phyloP scores from a whole-genome alignment of 495 filamentous ascomycete genomes.

The Xylaria bambusicola region DNA sequence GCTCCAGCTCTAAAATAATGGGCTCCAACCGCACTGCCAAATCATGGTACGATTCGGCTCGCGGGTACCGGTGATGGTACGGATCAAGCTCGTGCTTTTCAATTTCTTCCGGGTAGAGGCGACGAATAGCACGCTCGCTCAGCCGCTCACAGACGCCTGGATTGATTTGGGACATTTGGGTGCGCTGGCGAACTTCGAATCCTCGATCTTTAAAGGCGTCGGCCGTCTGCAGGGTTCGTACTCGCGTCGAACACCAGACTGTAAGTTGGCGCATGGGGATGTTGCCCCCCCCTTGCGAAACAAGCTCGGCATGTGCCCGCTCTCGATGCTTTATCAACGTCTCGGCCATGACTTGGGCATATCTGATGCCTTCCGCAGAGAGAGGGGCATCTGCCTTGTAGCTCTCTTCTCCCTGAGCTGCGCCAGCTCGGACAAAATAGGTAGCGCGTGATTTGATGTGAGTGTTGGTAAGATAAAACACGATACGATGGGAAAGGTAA shows the following conservation, averaged over 20 bases:
- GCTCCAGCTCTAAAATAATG: slow-evolving; percentile 95
- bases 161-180: slow-evolving; percentile 95
- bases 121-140: slow-evolving; percentile 73
- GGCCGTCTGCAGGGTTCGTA: slow-evolving; percentile 88
- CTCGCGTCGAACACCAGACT: slow-evolving; percentile 92
- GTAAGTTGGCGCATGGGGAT: slow-evolving; percentile 76
- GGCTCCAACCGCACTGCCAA: slow-evolving; percentile 97
- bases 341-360: slow-evolving; percentile 85
- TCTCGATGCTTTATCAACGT: slow-evolving; percentile 79
- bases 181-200: slow-evolving; percentile 83
- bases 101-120: slow-evolving; percentile 85
- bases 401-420: slow-evolving; percentile 71
- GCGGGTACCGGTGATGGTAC: slow-evolving; percentile 94
- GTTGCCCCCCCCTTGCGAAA: slow-evolving; percentile 65
- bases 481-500: slow-evolving; percentile 92
- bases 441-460: slow-evolving; percentile 93
- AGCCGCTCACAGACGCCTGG: slow-evolving; percentile 94
- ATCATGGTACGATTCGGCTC: slow-evolving; percentile 98
- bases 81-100: slow-evolving; percentile 91
- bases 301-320: slow-evolving; percentile 68
- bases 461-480: slow-evolving; percentile 96
- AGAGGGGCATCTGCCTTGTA: slow-evolving; percentile 89
- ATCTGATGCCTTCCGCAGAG: slow-evolving; percentile 78
- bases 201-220: slow-evolving; percentile 74
- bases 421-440: slow-evolving; percentile 84